A percentile compares a stretch with the other conserved stretches of the same genome.
Conservation (phyloP, 108 stramenopile genomes). For the Hondaea fermentalgiana region DNA sequence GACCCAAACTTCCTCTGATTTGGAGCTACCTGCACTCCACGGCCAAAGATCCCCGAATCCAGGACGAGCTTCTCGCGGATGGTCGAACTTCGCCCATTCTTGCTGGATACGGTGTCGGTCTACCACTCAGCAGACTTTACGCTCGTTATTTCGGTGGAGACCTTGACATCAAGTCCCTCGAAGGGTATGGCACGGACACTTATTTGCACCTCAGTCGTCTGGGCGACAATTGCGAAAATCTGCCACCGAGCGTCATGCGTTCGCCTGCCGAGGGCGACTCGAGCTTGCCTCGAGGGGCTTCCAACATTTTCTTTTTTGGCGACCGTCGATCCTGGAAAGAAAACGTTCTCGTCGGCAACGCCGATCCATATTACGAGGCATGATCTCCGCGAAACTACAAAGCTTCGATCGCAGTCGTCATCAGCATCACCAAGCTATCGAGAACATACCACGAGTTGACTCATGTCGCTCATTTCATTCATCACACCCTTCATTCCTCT, state of each 20-base stretch:
- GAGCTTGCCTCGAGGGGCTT: neutral
- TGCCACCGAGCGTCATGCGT: conserved; percentile 57
- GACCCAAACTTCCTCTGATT: conserved; percentile 74
- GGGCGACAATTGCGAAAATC: conserved; percentile 72
- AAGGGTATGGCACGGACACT: conserved; percentile 94
- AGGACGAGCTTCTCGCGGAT: conserved; percentile 52
- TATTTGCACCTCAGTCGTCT: conserved; percentile 77
- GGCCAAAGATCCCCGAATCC: conserved; percentile 28
- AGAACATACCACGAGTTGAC: too few species aligned
- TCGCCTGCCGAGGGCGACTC: conserved; percentile 69
- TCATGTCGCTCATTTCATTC: too few species aligned
- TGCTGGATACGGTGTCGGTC: conserved; percentile 66
- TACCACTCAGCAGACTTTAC: conserved; percentile 84
- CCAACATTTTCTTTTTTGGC: neutral
- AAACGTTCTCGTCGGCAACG: neutral
- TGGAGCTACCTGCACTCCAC: conserved; percentile 91
- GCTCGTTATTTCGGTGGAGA: conserved; percentile 97
- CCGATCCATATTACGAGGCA: neutral
- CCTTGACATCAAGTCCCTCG: conserved; percentile 84
- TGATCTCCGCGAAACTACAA: too few species aligned
- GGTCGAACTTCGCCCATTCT: conserved; percentile 25
- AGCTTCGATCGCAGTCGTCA: too few species aligned
- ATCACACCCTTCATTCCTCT: too few species aligned
- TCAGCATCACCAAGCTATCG: too few species aligned
- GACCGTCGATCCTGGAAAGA: neutral